Base-by-base conservation (phyloP, 1,284 basidiomycete species). In the Nidula niveotomentosa region DNA sequence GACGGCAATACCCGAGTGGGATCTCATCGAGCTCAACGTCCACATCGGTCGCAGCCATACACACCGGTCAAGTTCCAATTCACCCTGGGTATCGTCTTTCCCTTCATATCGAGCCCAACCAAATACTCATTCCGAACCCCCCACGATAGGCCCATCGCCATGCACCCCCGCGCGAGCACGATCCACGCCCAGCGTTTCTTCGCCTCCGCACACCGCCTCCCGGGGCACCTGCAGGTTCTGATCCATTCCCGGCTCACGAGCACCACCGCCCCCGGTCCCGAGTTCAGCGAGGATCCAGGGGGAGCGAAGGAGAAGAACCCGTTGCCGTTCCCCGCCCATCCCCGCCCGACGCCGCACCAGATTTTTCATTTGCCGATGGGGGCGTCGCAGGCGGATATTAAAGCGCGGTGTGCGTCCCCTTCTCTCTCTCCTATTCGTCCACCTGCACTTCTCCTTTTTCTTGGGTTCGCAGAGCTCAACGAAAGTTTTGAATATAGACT, bases 361-460 rank as follows among this genome's bases (percentile, higher is more conserved):
- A 84, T 90, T 54, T 90, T 90, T 62, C 87, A 90, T 65, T 71
- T 90, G 0, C 76, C 80, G 1, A 67, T 67, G 8, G 75, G 71
- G 12, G 85, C 86, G 4, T 76, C 84, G 8, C 8, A 47, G 9
- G 4, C 23, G 13, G 45, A 47, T 12, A 30, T 47, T 12, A 47
- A 47, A 9, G 8, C 8, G 13, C 13, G 8, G 6, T 47, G 45
- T 47, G 8, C 6, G 39, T 41, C 39, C 15, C 7, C 15, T 41
- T 15, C 3, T 15, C 39, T 41, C 39, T 15, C 12, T 41, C 39
- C 37, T 15, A 15, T 7, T 47, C 23, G 6, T 47, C 23, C 10
- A n/a, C 10, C 45, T 15, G 10, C 45, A 2, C 10, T 23, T 47
- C 45, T 46, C 18, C 8, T 10, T 8, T 47, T 47, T 41, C 39